Evolutionary conservation across 148 eudicot species (phyloP).

Genomic region (Chenopodium quinoa): DNA sequence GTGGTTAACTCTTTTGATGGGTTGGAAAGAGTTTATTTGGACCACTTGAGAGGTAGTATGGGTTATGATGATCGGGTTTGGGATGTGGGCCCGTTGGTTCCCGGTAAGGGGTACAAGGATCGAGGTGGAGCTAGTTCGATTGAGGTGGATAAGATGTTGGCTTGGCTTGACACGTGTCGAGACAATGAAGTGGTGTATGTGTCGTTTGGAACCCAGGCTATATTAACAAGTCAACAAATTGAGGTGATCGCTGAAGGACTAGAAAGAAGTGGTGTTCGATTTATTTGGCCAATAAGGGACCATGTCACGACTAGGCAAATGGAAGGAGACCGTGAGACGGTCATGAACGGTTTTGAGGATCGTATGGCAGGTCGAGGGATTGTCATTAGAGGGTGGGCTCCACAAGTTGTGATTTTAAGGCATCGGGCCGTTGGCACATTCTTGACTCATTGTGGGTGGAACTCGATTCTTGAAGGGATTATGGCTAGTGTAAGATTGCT

Average conservation of each 20-base stretch:
- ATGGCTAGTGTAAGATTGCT: slow-evolving; percentile 38
- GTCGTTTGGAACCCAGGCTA: slow-evolving; percentile 38
- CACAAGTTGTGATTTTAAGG: slow-evolving; percentile 41
- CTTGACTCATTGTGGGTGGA: slow-evolving; percentile 64
- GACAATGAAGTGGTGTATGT: slow-evolving; percentile 38
- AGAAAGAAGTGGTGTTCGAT: slow-evolving; percentile 28
- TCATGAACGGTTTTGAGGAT: slow-evolving; percentile 19
- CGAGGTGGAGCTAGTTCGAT: slow-evolving; percentile 34
- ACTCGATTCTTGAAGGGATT: slow-evolving; percentile 48
- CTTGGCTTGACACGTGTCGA: slow-evolving; percentile 44
- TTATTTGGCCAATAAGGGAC: slow-evolving; percentile 35
- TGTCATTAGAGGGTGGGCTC: slow-evolving; percentile 53
- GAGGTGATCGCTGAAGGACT: slow-evolving; percentile 31
- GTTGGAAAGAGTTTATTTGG: slow-evolving; percentile 37
- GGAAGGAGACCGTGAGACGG: slow-evolving; percentile 1
- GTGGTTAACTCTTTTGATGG: slow-evolving; percentile 34
- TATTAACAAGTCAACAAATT: slow-evolving; percentile 20
- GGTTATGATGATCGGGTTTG: slow-evolving; percentile 35
- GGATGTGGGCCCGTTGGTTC: slow-evolving; percentile 41
- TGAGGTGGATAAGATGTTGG: slow-evolving; percentile 18
- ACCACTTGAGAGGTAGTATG: slow-evolving; percentile 22
- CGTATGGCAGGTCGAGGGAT: slow-evolving; percentile 34
- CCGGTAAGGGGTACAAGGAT: slow-evolving; percentile 4
- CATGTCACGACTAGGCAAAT: neutral
- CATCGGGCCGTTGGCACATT: slow-evolving; percentile 45